Percentiles rank a stretch among this genome's conserved stretches.
Evolutionary conservation across 768 basidiomycete genomes (phyloP).

Genomic region (Russula vinacea): DNA sequence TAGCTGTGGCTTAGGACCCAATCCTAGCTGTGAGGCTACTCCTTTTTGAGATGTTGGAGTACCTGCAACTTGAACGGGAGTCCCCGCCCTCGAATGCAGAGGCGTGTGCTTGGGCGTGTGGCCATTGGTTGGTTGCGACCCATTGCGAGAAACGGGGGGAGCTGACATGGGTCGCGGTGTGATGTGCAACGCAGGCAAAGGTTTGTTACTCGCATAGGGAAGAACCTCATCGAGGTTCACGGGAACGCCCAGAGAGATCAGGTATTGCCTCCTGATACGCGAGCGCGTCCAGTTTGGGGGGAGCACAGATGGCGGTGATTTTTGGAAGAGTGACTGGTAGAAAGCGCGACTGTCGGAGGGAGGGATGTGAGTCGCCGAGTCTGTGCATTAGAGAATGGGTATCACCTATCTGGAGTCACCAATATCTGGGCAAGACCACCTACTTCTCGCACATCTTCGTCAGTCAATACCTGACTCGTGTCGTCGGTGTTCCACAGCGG

Average conservation of each 20-base stretch:
- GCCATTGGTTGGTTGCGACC: slow-evolving; percentile 37
- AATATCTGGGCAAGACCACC: slow-evolving; percentile 81
- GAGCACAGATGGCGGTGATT: slow-evolving; percentile 69
- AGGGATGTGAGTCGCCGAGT: slow-evolving; percentile 32
- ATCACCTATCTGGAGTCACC: slow-evolving; percentile 69
- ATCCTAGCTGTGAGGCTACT: slow-evolving; percentile 42
- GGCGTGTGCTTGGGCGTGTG: slow-evolving; percentile 39
- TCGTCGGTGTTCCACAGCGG: slow-evolving; percentile 61
- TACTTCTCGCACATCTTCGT: slow-evolving; percentile 72
- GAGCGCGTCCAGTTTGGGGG: slow-evolving; percentile 96
- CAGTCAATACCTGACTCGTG: slow-evolving; percentile 52
- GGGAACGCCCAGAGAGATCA: slow-evolving; percentile 89
- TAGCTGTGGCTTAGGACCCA: slow-evolving; percentile 77
- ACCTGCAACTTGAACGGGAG: slow-evolving; percentile 37
- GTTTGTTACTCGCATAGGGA: slow-evolving; percentile 59
- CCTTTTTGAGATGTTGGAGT: slow-evolving; percentile 41
- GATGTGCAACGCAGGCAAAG: slow-evolving; percentile 78
- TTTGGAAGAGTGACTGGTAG: slow-evolving; percentile 64
- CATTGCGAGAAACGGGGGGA: slow-evolving; percentile 59
- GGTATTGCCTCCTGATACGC: slow-evolving; percentile 82
- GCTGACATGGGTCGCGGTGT: slow-evolving; percentile 79
- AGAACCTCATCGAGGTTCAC: slow-evolving; percentile 93
- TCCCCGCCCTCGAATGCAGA: slow-evolving; percentile 52
- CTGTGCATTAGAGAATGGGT: slow-evolving; percentile 20
- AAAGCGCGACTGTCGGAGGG: slow-evolving; percentile 63